phyloP scores from a whole-genome alignment of 2,329 filamentous ascomycete genomes.

The Teratosphaeria pseudoeucalypti region DNA sequence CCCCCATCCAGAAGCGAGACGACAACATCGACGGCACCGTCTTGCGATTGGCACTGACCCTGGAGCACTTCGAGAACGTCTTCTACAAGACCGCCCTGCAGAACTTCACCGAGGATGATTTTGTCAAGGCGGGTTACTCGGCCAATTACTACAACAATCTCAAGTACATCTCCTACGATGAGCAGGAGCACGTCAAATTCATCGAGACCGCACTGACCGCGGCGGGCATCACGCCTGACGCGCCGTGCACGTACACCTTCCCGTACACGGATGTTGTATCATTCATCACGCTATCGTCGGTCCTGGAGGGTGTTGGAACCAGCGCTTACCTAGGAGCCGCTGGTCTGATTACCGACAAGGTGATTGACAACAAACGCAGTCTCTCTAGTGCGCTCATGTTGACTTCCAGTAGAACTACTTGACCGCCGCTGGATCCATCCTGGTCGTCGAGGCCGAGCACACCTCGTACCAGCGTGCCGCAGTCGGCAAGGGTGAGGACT shows the following conservation, averaged over 20 bases:
- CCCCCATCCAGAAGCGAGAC: conserved; percentile 1
- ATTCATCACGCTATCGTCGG: conserved; percentile 42
- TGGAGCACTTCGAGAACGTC: conserved; percentile 43
- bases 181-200: conserved; percentile 47
- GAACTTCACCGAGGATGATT: conserved; percentile 46
- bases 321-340: conserved; percentile 53
- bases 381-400: not conserved
- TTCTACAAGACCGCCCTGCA: conserved; percentile 52
- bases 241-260: conserved; percentile 48
- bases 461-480: conserved; percentile 45
- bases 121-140: conserved; percentile 40
- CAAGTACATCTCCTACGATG: conserved; percentile 46
- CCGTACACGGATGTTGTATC: conserved; percentile 21
- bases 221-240: conserved; percentile 43
- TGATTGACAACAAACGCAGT: not conserved
- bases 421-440: conserved; percentile 49
- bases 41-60: conserved; percentile 33
- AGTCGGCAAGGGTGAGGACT: conserved; percentile 40
- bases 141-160: conserved; percentile 48
- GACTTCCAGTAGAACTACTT: conserved; percentile 39
- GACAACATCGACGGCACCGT: conserved; percentile 13
- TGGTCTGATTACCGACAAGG: conserved; percentile 44
- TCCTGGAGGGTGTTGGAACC: conserved; percentile 49
- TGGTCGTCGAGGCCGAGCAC: conserved; percentile 55
- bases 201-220: conserved; percentile 35